Base-by-base conservation (phyloP, 108 stramenopile genomes). In the Phaeodactylum tricornutum region DNA sequence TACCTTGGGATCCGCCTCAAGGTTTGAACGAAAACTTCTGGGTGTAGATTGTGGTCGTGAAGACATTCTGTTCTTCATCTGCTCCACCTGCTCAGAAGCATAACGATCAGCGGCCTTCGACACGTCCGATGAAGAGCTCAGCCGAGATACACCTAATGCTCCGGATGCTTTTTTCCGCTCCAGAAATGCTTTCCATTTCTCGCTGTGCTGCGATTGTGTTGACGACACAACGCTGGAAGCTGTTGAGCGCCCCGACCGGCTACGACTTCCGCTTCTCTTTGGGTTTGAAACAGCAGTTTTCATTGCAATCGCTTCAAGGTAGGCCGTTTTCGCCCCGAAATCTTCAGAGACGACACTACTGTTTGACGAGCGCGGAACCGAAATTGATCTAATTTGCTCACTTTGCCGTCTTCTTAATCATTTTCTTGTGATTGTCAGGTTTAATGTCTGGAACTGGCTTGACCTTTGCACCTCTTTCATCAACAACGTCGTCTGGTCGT, bases 291-390 rank as follows among this genome's bases (percentile, higher is more conserved):
- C 67, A 1, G 78, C 67, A 23, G 81, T 66, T 52, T 75, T 74
- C 62, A 79, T 64, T 7, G 85, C 75, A 51, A 87, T 58, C 0
- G 57, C 59, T 46, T 83, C 81, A 6, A 87, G 61, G 47, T 72
- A 87, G 5, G 76, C 75, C 1, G 77, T 74, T 40, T 81, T 83
- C 30, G 74, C 67, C 15, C 77, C 81, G 32, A 69, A 68, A 25
- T 62, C 72, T n/a, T 53, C 73, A 14, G 74, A 73, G 12, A 67
- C 64, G 26, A 70, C 59, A 33, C 63, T 64, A 46, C 64, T n/a
- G n/a, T n/a, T n/a, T n/a, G n/a, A n/a, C n/a, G n/a, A n/a, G n/a
- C n/a, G n/a, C n/a, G n/a, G n/a, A n/a, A n/a, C n/a, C n/a, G n/a
- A n/a, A n/a, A n/a, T n/a, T n/a, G n/a, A n/a, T n/a, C n/a, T n/a